These are phyloP conservation scores for Podospora pseudopauciseta DNA, from an alignment of 495 filamentous ascomycete species.

Conservation along the genomic window DNA sequence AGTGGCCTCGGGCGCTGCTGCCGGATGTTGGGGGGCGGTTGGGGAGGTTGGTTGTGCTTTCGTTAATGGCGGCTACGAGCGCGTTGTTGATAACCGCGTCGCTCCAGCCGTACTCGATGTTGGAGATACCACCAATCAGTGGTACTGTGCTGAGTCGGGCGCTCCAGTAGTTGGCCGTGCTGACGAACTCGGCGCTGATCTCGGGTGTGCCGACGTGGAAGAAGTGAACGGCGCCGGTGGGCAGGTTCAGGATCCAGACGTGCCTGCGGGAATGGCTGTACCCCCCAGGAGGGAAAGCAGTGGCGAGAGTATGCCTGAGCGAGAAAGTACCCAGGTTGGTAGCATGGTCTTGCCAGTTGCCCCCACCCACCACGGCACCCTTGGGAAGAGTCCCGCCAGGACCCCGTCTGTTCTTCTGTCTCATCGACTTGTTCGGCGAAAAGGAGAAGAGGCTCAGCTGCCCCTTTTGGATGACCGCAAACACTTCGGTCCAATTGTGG, in stretches of 20 bases:
- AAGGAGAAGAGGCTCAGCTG: constrained; percentile 95
- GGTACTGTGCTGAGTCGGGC: constrained; percentile 90
- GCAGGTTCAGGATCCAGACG: constrained; percentile 93
- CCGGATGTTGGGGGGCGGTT: constrained; percentile 20
- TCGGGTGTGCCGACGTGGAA: constrained; percentile 97
- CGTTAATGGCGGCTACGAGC: constrained; percentile 53
- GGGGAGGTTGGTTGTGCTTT: constrained; percentile 26
- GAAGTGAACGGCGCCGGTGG: constrained; percentile 89
- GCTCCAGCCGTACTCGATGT: constrained; percentile 96
- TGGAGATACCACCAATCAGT: constrained; percentile 86
- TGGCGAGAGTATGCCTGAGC: constrained; percentile 88
- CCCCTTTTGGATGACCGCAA: constrained; percentile 98
- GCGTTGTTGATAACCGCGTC: constrained; percentile 80
- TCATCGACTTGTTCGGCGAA: constrained; percentile 67
- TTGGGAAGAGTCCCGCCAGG: constrained; percentile 36
- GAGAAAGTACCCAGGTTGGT: constrained; percentile 82
- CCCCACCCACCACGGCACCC: constrained; percentile 77
- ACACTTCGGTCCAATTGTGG: constrained; percentile 89
- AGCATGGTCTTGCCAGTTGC: constrained; percentile 95
- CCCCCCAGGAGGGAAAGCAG: constrained; percentile 80
- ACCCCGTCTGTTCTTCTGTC: constrained; percentile 58
- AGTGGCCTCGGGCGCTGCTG: constrained; percentile 32
- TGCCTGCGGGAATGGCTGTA: constrained; percentile 88
- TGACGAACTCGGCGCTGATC: constrained; percentile 90
- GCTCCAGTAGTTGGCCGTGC: constrained; percentile 96